A percentile compares a stretch with the other conserved stretches of the same genome.
These are phyloP conservation scores for Brettanomyces bruxellensis DNA, from an alignment of 805 yeast species.

Conservation along the genomic window DNA sequence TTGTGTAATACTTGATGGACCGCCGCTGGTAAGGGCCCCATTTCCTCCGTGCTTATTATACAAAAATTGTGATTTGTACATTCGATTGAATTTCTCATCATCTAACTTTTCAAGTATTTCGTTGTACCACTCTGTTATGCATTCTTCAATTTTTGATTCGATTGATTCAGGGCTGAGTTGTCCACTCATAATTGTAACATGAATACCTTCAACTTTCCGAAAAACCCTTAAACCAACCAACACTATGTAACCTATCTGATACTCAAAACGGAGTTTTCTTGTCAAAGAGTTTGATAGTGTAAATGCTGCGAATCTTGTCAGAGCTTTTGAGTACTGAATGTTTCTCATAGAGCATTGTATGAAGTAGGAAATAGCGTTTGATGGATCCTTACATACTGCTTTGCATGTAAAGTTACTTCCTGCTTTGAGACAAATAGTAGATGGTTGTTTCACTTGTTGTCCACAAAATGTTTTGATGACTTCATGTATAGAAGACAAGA, in stretches of 20 bases:
- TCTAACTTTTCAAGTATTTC: slow-evolving; percentile 16
- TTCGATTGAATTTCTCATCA: slow-evolving; percentile 27
- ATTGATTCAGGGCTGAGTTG: slow-evolving; percentile 31
- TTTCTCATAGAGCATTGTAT: slow-evolving; percentile 47
- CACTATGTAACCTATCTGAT: slow-evolving; percentile 56
- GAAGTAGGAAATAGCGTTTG: slow-evolving; percentile 42
- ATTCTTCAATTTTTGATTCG: slow-evolving; percentile 38
- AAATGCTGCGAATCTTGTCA: slow-evolving; percentile 39
- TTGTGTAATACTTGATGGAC: slow-evolving; percentile 18
- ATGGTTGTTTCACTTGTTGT: slow-evolving; percentile 15
- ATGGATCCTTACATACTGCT: slow-evolving; percentile 37
- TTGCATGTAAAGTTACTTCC: slow-evolving; percentile 29
- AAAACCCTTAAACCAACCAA: slow-evolving; percentile 46
- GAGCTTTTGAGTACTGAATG: slow-evolving; percentile 24
- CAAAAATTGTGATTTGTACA: slow-evolving; percentile 31
- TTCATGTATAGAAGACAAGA: slow-evolving; percentile 7
- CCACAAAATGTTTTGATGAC: slow-evolving; percentile 9
- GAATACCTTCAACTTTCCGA: slow-evolving; percentile 48
- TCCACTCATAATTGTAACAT: slow-evolving; percentile 48
- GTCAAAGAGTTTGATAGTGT: slow-evolving; percentile 35
- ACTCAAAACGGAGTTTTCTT: slow-evolving; percentile 42
- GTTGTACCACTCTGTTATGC: slow-evolving; percentile 32
- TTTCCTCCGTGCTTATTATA: slow-evolving; percentile 8
- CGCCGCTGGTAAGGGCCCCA: slow-evolving; percentile 9
- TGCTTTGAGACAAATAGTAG: slow-evolving; percentile 29